A percentile compares a stretch with the other conserved stretches of the same genome.
Conservation (phyloP, 805 yeast species). For the Saccharomycopsis synnaedendra region DNA sequence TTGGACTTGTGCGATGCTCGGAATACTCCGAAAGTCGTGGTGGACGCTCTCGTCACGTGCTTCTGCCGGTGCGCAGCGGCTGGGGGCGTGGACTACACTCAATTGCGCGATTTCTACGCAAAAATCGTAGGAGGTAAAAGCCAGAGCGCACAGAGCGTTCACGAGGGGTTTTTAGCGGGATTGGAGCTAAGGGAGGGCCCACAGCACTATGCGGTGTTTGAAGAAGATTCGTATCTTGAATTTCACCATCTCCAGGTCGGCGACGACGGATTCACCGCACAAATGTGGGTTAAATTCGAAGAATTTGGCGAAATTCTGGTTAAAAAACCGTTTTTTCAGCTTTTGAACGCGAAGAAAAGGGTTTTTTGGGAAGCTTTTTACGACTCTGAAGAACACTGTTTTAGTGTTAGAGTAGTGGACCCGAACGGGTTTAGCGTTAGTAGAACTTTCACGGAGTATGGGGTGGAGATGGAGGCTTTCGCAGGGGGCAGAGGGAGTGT, state of each 20-base stretch:
- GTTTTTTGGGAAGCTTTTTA: slow-evolving; percentile 12
- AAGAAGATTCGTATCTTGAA: not conserved
- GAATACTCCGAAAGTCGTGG: not conserved
- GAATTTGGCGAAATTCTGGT: too few species aligned
- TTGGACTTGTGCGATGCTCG: not conserved
- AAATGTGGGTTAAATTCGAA: slow-evolving; percentile 29
- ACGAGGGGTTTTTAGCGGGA: slow-evolving; percentile 2
- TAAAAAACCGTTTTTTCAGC: slow-evolving; percentile 4
- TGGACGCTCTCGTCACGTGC: slow-evolving; percentile 2
- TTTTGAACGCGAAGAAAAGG: slow-evolving; percentile 5
- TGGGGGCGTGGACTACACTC: slow-evolving; percentile 8
- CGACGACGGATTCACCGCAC: slow-evolving; percentile 24
- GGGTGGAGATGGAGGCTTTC: slow-evolving; percentile 18
- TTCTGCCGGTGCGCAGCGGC: slow-evolving; percentile 8
- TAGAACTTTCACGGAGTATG: slow-evolving; percentile 21
- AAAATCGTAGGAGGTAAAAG: slow-evolving; percentile 11
- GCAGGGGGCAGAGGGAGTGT: slow-evolving; percentile 2
- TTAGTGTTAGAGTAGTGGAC: slow-evolving; percentile 9
- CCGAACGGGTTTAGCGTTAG: slow-evolving; percentile 3
- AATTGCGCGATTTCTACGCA: slow-evolving; percentile 1
- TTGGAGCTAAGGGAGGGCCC: slow-evolving; percentile 4
- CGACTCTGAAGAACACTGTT: slow-evolving; percentile 3
- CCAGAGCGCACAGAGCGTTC: not conserved
- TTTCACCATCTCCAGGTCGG: slow-evolving; percentile 8
- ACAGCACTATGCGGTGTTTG: slow-evolving; percentile 11